A percentile compares a stretch with the other conserved stretches of the same genome.
phyloP scores from a whole-genome alignment of 306 rosid species.

The Rubus parviflorus region DNA sequence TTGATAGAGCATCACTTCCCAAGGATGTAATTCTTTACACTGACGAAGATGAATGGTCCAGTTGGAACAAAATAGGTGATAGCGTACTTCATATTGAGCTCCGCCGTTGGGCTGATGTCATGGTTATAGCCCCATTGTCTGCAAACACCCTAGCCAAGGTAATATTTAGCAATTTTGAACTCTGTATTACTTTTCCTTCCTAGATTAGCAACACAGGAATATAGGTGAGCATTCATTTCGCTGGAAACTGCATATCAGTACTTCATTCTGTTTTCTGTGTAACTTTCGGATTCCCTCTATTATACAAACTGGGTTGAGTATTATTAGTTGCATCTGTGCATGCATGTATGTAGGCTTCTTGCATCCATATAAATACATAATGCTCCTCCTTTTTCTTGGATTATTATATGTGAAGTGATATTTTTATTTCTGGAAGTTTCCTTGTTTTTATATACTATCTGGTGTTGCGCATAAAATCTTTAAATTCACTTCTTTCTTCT shows the following conservation, averaged over 20 bases:
- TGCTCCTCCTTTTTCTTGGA: not conserved
- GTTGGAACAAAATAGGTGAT: conserved; percentile 73
- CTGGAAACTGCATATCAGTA: not conserved
- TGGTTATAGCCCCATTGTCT: conserved; percentile 88
- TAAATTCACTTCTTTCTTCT: not conserved
- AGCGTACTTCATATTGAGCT: conserved; percentile 75
- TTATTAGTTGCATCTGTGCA: not conserved
- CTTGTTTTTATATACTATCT: not conserved
- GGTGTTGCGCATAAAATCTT: not conserved
- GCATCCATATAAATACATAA: not conserved
- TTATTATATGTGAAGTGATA: not conserved
- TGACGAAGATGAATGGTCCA: conserved; percentile 64
- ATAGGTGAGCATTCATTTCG: not conserved
- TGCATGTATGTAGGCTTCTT: not conserved
- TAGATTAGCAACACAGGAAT: not conserved
- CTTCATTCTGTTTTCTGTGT: not conserved
- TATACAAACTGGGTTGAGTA: not conserved
- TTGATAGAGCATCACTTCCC: conserved; percentile 51
- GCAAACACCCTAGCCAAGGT: conserved; percentile 93
- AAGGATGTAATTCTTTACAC: conserved; percentile 35
- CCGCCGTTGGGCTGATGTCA: conserved; percentile 77
- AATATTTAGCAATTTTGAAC: conserved; percentile 23
- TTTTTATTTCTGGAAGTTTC: not conserved
- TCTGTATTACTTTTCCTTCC: not conserved
- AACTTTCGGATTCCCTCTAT: not conserved